Percentiles rank a stretch among this genome's conserved stretches.
Evolutionary conservation across 139 green algal species (phyloP).

Genomic region (Auxenochlorella pyrenoidosa): DNA sequence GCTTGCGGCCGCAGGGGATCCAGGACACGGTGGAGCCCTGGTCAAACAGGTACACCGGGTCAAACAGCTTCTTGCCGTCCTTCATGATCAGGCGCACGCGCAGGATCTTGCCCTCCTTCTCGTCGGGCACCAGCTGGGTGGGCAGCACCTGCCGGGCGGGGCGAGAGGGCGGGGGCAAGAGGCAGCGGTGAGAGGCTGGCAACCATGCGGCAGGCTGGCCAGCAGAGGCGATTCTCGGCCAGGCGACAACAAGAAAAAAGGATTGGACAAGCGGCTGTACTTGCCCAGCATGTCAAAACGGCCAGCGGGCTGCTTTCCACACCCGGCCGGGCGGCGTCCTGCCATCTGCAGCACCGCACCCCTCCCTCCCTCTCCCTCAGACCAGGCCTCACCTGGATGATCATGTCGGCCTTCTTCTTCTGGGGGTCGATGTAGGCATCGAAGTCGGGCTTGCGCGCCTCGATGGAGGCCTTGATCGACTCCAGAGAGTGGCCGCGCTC

Average conservation of each 20-base stretch:
- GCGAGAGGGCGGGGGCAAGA: background rate
- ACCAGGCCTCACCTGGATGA: constrained; percentile 89
- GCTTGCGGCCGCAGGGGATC: constrained; percentile 99
- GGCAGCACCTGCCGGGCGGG: constrained; percentile 90
- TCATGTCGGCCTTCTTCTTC: constrained; percentile 98
- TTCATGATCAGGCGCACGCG: constrained; percentile 99
- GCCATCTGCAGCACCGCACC: background rate
- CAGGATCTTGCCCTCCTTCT: constrained; percentile 99
- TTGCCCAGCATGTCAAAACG: too few relatives aligned
- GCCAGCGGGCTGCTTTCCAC: too few relatives aligned
- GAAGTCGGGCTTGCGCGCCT: constrained; percentile 99
- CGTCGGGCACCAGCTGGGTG: constrained; percentile 99
- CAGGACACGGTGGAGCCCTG: constrained; percentile 99
- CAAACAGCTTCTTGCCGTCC: constrained; percentile 91
- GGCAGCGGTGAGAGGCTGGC: background rate
- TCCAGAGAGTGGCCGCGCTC: constrained; percentile 98
- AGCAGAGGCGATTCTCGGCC: too few relatives aligned
- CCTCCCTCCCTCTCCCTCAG: background rate
- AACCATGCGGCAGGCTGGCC: too few relatives aligned
- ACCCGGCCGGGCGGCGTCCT: too few relatives aligned
- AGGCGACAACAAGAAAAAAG: too few relatives aligned
- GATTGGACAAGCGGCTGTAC: too few relatives aligned
- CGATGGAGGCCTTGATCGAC: constrained; percentile 98
- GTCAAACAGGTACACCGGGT: constrained; percentile 97
- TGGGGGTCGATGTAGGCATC: constrained; percentile 99